Percentiles rank a stretch among this genome's conserved stretches.
Evolutionary conservation across 345 rosid species (phyloP).

Genomic region (Pistacia integerrima): DNA sequence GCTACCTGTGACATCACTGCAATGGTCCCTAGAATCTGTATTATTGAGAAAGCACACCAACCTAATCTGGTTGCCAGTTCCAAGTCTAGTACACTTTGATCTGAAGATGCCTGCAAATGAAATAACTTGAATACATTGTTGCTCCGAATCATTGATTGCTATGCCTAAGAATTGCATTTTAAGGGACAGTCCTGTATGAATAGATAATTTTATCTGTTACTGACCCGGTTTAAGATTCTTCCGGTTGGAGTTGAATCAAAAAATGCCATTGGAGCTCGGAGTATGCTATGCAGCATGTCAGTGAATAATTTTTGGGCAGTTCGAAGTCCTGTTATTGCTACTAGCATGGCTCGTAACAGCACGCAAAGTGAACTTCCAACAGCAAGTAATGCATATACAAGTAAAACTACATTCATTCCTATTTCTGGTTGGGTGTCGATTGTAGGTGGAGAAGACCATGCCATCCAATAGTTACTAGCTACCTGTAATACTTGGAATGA

Average conservation of each 20-base stretch:
- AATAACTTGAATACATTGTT: conserved; percentile 5
- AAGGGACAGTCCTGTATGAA: not conserved
- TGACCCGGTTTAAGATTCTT: conserved; percentile 90
- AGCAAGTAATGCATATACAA: conserved; percentile 66
- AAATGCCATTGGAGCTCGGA: conserved; percentile 90
- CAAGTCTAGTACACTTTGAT: conserved; percentile 90
- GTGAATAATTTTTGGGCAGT: conserved; percentile 80
- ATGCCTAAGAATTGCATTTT: not conserved
- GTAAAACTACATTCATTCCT: conserved; percentile 59
- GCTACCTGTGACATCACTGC: conserved; percentile 94
- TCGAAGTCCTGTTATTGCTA: conserved; percentile 68
- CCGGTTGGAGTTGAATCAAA: conserved; percentile 96
- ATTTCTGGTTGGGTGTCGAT: conserved; percentile 48
- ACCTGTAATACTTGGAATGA: conserved; percentile 79
- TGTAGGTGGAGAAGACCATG: conserved; percentile 84
- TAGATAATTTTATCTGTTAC: conserved; percentile 16
- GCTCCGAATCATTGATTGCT: not conserved
- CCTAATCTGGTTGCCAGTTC: conserved; percentile 79
- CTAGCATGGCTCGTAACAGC: conserved; percentile 63
- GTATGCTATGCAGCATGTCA: conserved; percentile 69
- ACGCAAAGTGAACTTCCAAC: conserved; percentile 75
- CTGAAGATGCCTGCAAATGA: conserved; percentile 72
- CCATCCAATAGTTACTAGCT: conserved; percentile 95
- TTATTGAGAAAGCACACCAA: conserved; percentile 91
- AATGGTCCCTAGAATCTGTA: conserved; percentile 80